Evolutionary conservation across 2,329 filamentous ascomycete species (phyloP), one percentile per base, ranked within the genome.

Genomic region (Diaporthe citrichinensis): DNA sequence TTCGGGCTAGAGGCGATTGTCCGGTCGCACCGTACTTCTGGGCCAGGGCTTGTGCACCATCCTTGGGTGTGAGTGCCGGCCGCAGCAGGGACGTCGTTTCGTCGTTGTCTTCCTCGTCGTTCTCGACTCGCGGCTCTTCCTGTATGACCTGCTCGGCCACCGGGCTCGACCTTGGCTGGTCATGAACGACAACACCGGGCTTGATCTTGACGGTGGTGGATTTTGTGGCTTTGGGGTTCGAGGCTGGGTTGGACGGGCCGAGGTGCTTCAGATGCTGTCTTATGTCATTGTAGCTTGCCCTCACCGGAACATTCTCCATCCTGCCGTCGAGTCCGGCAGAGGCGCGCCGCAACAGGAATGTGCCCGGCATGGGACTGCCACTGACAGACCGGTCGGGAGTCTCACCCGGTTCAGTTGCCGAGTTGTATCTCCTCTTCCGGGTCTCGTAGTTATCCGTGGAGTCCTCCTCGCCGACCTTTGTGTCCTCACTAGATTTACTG

Each of bases 181-280:
- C 55, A 71, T 74, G 74, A 73, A 76, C 46, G 61, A 79, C 67
- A 72, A 76, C 77, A 9, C 84, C 87, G 39, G 86, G 85, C 84
- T 94, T 94, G 79, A 94, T 92, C 82, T 93, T 93, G 79, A 94
- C 92, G 0, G 92, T 89, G 25, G 90, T 89, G 25, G 89, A 90
- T 25, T 88, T 88, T 1, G 91, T 92, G 74, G 87, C 88, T 81
- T 90, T 91, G 2, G 92, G 92, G 73, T 92, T 91, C 23, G 89
- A 88, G 8, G 92, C 92, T 28, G 90, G 89, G 80, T 94, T 94
- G 1, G 92, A 93, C 0, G 92, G 92, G 0, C 92, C 92, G 0
- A 94, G 88, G 77, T 91, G 89, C 78, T 91, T 92, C 59, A 94
- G 85, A 78, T 93, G 90, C 79, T 91, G 88, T 79, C 87, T 88